Evolutionary conservation across 2,329 filamentous ascomycete genomes (phyloP).

Genomic region (Trichoderma gracile): DNA sequence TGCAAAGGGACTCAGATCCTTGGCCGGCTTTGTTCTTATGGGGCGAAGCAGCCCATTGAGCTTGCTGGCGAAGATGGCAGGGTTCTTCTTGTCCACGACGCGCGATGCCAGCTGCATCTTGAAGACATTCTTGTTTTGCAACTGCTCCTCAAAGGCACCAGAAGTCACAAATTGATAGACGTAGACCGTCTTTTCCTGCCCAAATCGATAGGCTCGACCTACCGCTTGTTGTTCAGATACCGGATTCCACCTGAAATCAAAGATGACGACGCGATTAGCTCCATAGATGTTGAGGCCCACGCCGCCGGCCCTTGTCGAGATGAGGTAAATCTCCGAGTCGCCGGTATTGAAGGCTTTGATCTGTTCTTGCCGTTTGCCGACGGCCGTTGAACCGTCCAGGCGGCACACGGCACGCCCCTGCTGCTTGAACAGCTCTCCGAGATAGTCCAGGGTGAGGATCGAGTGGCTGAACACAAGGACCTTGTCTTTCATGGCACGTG

Average conservation of each 20-base stretch:
- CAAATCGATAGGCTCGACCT: constrained; percentile 81
- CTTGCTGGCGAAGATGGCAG: constrained; percentile 62
- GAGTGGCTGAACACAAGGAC: constrained; percentile 80
- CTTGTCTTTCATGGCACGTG: constrained; percentile 65
- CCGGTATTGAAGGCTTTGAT: constrained; percentile 69
- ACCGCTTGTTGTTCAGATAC: constrained; percentile 82
- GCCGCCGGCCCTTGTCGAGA: constrained; percentile 81
- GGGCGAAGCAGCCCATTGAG: constrained; percentile 58
- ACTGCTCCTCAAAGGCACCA: constrained; percentile 74
- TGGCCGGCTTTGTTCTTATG: constrained; percentile 53
- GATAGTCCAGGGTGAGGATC: constrained; percentile 67
- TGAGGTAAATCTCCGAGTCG: constrained; percentile 65
- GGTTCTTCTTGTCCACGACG: constrained; percentile 82
- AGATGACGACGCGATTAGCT: constrained; percentile 83
- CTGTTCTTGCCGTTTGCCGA: constrained; percentile 59
- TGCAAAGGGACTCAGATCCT: constrained; percentile 53
- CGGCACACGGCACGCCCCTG: constrained; percentile 54
- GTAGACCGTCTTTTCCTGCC: constrained; percentile 76
- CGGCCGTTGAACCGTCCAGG: constrained; percentile 66
- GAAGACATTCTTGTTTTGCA: constrained; percentile 75
- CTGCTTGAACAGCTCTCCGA: constrained; percentile 57
- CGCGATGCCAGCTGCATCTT: constrained; percentile 78
- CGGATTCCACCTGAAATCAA: constrained; percentile 82
- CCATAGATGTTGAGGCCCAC: constrained; percentile 80
- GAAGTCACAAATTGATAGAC: constrained; percentile 80